These are phyloP conservation scores for Streptanthus diversifolius DNA, from an alignment of 345 rosid species.

Conservation along the genomic window DNA sequence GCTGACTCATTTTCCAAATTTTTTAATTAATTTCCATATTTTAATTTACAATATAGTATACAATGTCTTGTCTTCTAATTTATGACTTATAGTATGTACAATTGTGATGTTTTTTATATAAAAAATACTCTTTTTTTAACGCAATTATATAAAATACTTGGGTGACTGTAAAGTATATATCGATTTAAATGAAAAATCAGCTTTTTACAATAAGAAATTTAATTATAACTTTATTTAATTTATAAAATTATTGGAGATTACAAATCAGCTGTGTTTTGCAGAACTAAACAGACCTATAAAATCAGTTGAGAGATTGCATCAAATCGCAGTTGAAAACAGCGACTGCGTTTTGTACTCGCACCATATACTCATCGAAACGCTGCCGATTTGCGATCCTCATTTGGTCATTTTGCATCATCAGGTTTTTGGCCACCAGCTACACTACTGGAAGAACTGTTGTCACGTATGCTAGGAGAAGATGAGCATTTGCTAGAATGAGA, in stretches of 20 bases:
- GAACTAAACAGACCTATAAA: not conserved
- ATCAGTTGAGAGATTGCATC: not conserved
- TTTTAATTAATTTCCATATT: not conserved
- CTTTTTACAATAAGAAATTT: too few species aligned
- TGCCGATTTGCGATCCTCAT: not conserved
- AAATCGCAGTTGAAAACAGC: not conserved
- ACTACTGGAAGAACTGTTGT: slow-evolving; percentile 69
- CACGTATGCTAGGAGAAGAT: slow-evolving; percentile 60
- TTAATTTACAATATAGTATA: too few species aligned
- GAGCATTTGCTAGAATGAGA: slow-evolving; percentile 62
- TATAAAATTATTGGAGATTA: not conserved
- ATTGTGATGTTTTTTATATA: too few species aligned
- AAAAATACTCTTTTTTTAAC: too few species aligned
- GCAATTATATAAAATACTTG: too few species aligned
- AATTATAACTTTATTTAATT: too few species aligned
- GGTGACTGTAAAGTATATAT: too few species aligned
- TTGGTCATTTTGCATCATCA: slow-evolving; percentile 35
- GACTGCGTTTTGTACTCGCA: not conserved
- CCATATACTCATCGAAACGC: not conserved
- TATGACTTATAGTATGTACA: too few species aligned
- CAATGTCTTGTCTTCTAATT: too few species aligned
- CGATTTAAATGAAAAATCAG: too few species aligned
- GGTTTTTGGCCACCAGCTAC: slow-evolving; percentile 47
- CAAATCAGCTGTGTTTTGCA: not conserved
- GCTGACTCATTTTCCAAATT: slow-evolving; percentile 24